Evolutionary conservation across 2,329 filamentous ascomycete genomes (phyloP), one percentile per base, ranked within the genome.

Genomic region (Calonectria pseudoreteaudii): DNA sequence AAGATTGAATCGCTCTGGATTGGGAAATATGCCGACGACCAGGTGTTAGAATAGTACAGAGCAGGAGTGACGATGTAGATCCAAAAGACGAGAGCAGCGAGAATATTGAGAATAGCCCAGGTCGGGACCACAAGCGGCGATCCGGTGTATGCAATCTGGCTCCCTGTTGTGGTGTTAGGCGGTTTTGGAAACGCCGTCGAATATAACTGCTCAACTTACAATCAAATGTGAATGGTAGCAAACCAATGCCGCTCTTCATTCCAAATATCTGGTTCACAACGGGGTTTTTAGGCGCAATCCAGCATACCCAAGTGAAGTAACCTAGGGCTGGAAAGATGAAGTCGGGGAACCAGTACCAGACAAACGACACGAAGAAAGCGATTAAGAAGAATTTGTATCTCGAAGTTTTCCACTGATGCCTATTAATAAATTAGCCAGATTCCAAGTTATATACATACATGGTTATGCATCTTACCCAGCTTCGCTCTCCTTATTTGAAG

Each of bases 291-390:
- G 86, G 87, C 0, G 84, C 86, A 31, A 88, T 87, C 88, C 87
- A 89, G 75, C 85, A 87, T 26, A 87, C 85, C 85, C 84, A 88
- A 14, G 84, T 86, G 72, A 88, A 86, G 74, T 87, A 87, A 44
- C 84, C 85, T 18, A 88, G 76, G 0, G 84, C 86, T 0, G 83
- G 86, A 67, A 87, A 88, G 38, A 88, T 85, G 68, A 88, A 80
- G 11, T 86, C 88, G 2, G 87, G 88, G 62, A 90, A 86, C 84
- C 86, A 90, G 72, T 89, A 90, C 87, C 87, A 88, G 4, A 83
- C 76, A 49, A 87, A 87, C 0, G 84, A 82, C 5, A 78, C 80
- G 13, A 75, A 44, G 10, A 84, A 83, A 1, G 84, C 80, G 34
- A 85, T 76, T n/a, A 85, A 73, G 75, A 90, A 90, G 77, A 89